Evolutionary conservation across 2,329 filamentous ascomycete species (phyloP).

Genomic region (Cladophialophora carrionii): DNA sequence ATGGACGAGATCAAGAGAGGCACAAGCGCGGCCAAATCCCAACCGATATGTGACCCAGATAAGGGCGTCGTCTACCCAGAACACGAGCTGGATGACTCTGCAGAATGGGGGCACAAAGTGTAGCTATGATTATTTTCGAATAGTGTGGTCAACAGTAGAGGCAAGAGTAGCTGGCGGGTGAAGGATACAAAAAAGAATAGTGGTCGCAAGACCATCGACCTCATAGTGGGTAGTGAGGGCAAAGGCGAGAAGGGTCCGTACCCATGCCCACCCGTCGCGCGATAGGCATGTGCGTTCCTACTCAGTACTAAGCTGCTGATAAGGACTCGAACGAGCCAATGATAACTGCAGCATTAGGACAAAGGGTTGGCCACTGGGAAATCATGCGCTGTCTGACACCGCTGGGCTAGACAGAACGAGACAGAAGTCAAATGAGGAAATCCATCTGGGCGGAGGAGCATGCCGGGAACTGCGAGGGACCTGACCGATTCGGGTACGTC

Average conservation of each 20-base stretch:
- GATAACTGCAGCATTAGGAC: conserved; percentile 2
- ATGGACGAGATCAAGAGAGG: conserved; percentile 13
- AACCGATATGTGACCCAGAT: neutral
- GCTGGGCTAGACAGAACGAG: neutral
- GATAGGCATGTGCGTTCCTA: conserved; percentile 15
- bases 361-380: conserved; percentile 15
- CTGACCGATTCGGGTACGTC: neutral
- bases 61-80: neutral
- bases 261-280: neutral
- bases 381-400: conserved; percentile 9
- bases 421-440: neutral
- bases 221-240: conserved; percentile 3
- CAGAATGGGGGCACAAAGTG: neutral
- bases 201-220: conserved; percentile 19
- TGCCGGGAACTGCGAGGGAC: neutral
- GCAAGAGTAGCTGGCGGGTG: conserved; percentile 2
- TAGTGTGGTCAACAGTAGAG: neutral
- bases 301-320: conserved; percentile 14
- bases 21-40: neutral
- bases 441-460: neutral
- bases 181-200: conserved; percentile 6
- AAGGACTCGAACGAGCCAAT: conserved; percentile 18
- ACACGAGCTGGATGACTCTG: neutral
- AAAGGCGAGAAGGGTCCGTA: neutral
- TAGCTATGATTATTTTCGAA: conserved; percentile 3